A percentile compares a stretch with the other conserved stretches of the same genome.
phyloP scores from a whole-genome alignment of 345 rosid genomes.

The Brassica nigra region DNA sequence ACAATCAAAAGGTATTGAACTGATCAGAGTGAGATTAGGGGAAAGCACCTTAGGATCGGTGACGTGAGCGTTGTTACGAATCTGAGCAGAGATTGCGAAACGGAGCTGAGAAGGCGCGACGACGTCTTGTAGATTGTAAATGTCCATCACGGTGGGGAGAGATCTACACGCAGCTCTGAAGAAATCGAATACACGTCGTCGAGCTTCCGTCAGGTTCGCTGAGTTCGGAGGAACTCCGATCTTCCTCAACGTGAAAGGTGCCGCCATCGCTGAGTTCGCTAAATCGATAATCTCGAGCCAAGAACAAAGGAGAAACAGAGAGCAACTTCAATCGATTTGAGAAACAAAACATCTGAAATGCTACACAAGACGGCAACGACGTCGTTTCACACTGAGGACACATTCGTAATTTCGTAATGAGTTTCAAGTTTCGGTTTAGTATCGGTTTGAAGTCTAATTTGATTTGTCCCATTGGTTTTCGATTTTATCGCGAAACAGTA shows the following conservation, averaged over 20 bases:
- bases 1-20: not conserved
- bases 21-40: constrained; percentile 3
- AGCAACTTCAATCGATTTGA: not conserved
- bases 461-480: not conserved
- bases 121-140: constrained; percentile 89
- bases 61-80: constrained; percentile 75
- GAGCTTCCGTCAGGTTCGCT: constrained; percentile 78
- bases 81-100: constrained; percentile 73
- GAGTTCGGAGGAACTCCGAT: constrained; percentile 88
- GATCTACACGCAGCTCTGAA: constrained; percentile 83
- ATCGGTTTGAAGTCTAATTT: not conserved
- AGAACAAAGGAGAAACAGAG: constrained; percentile 16
- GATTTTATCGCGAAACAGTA: not conserved
- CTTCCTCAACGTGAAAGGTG: constrained; percentile 63
- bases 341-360: not conserved
- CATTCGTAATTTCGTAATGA: no score
- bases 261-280: constrained; percentile 37
- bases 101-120: constrained; percentile 78
- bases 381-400: no score
- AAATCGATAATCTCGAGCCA: not conserved
- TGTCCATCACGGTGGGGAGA: constrained; percentile 74
- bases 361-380: not conserved
- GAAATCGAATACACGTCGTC: constrained; percentile 73
- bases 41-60: constrained; percentile 76
- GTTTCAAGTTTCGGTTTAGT: not conserved